Base-by-base conservation (phyloP, 441 rosid genomes). In the Geranium incanum region DNA sequence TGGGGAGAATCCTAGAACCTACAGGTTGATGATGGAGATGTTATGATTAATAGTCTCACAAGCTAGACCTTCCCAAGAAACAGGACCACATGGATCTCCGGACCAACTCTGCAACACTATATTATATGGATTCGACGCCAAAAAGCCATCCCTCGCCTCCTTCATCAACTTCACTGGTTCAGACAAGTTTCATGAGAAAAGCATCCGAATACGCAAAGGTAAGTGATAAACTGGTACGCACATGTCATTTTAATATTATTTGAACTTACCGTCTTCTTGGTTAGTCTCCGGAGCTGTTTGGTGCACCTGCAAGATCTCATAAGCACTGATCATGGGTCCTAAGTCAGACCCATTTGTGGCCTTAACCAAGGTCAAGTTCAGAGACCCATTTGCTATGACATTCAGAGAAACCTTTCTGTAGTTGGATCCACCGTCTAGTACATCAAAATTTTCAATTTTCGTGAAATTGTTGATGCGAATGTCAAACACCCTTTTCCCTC, bases 311-410 rank as follows among this genome's bases (percentile, higher is more conserved):
- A 87, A 81, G 80, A 89, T 83, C 86, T 89, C 92, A 37, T 85
- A 86, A 18, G 89, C 95, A 70, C 84, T 89, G 70, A 88, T 80
- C 67, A 86, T 74, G 55, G 95, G 95, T 77, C 95, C 95, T 11
- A 82, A 72, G 16, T 70, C 76, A 39, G 71, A 82, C 60, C 80
- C 81, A 72, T 76, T 81, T 5, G 71, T 23, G 68, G 75, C 85
- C 81, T 79, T 89, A 68, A 41, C 80, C 52, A 89, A 77, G 72
- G 87, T 87, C 83, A 89, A 75, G 75, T 87, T 89, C 3, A 89
- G 78, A 77, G 76, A 75, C 72, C 82, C 82, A 28, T 76, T 79
- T 70, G 87, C 88, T 2, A 74, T 75, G 66, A 77, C 75, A 70
- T 68, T 72, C 15, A 83, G 75, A 72, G 64, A 52, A 74, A 73